These are phyloP conservation scores for Pleurotus citrinopileatus DNA, from an alignment of 768 basidiomycete species.

Conservation along the genomic window DNA sequence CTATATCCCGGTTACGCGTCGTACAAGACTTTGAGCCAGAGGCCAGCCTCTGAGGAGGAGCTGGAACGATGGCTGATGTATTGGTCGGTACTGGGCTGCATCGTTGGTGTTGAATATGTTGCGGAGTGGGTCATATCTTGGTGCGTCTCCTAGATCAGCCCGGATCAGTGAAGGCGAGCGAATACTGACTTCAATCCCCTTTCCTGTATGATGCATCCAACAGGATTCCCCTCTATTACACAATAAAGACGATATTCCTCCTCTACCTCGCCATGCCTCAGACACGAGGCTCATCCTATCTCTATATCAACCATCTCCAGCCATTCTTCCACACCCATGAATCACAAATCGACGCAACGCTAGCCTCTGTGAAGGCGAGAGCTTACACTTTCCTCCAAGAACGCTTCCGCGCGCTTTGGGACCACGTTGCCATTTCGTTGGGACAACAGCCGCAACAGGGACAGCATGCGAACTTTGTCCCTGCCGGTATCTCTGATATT, in stretches of 20 bases:
- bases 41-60: slow-evolving; percentile 82
- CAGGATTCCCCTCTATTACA: slow-evolving; percentile 90
- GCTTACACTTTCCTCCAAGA: slow-evolving; percentile 66
- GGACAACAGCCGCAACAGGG: slow-evolving; percentile 33
- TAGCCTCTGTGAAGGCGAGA: slow-evolving; percentile 60
- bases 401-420: slow-evolving; percentile 64
- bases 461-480: slow-evolving; percentile 16
- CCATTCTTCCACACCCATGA: slow-evolving; percentile 86
- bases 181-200: slow-evolving; percentile 11
- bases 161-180: slow-evolving; percentile 10
- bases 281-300: slow-evolving; percentile 81
- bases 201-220: neutral
- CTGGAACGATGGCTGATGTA: slow-evolving; percentile 97
- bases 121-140: slow-evolving; percentile 88
- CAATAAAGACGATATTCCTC: slow-evolving; percentile 79
- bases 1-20: slow-evolving; percentile 94
- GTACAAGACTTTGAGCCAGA: slow-evolving; percentile 89
- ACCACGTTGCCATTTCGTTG: slow-evolving; percentile 48
- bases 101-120: slow-evolving; percentile 78
- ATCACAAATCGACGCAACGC: slow-evolving; percentile 75
- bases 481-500: slow-evolving; percentile 13
- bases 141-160: slow-evolving; percentile 38
- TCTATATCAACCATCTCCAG: slow-evolving; percentile 77
- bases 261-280: slow-evolving; percentile 91
- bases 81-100: slow-evolving; percentile 87